Evolutionary conservation across 2,329 filamentous ascomycete species (phyloP).

Genomic region (Aspergillus thermomutatus): DNA sequence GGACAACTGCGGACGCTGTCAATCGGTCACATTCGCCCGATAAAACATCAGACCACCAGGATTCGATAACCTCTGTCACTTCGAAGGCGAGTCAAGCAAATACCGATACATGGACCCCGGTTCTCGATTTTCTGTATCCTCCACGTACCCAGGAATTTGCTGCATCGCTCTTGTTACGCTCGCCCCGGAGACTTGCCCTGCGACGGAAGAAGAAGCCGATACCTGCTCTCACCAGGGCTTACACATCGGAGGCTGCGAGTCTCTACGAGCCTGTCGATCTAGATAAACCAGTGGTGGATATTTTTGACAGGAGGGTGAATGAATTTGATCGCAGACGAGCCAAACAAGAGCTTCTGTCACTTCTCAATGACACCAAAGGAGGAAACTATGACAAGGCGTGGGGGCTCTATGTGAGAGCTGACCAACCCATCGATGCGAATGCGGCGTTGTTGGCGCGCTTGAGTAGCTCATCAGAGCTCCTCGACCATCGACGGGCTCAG

Average conservation of each 20-base stretch:
- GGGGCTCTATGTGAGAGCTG: slow-evolving; percentile 37
- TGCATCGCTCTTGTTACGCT: slow-evolving; percentile 20
- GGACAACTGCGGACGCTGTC: slow-evolving; percentile 26
- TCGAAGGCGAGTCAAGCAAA: slow-evolving; percentile 8
- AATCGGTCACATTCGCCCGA: slow-evolving; percentile 34
- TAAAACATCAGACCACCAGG: slow-evolving; percentile 17
- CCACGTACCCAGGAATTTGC: slow-evolving; percentile 23
- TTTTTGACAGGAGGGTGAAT: background rate
- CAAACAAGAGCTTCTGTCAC: slow-evolving; percentile 13
- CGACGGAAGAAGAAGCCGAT: slow-evolving; percentile 27
- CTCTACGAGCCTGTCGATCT: slow-evolving; percentile 3
- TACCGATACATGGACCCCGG: slow-evolving; percentile 20
- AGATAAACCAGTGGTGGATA: slow-evolving; percentile 6
- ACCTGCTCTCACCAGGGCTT: slow-evolving; percentile 22
- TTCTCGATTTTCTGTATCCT: slow-evolving; percentile 43
- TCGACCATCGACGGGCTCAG: slow-evolving; percentile 43
- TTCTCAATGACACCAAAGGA: slow-evolving; percentile 14
- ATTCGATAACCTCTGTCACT: slow-evolving; percentile 13
- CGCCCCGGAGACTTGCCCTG: slow-evolving; percentile 19
- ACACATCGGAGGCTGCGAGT: slow-evolving; percentile 21
- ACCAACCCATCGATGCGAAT: slow-evolving; percentile 23
- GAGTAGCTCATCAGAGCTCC: slow-evolving; percentile 32
- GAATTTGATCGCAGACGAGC: slow-evolving; percentile 13
- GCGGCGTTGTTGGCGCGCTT: slow-evolving; percentile 37
- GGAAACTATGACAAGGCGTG: slow-evolving; percentile 40